Evolutionary conservation across 1,284 basidiomycete species (phyloP).

Genomic region (Cryptococcus floricola): DNA sequence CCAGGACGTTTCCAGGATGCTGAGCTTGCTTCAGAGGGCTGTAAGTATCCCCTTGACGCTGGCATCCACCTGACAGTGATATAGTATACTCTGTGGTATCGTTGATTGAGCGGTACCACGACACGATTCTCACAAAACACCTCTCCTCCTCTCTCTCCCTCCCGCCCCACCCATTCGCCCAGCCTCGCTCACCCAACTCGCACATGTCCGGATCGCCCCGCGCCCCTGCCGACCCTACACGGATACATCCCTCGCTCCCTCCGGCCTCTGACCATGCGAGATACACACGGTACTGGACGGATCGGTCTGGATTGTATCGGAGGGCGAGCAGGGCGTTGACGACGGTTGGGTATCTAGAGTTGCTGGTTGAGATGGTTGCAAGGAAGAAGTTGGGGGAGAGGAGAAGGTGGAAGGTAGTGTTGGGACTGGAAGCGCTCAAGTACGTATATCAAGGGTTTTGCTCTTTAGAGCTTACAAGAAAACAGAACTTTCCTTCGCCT

Average conservation of each 20-base stretch:
- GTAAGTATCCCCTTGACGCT: constrained; percentile 57
- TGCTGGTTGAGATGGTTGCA: constrained; percentile 81
- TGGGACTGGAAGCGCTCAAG: constrained; percentile 75
- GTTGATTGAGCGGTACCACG: constrained; percentile 62
- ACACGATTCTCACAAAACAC: constrained; percentile 69
- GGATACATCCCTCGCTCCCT: constrained; percentile 31
- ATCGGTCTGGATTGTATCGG: constrained; percentile 64
- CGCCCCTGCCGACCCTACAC: constrained; percentile 1
- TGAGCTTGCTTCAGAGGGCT: constrained; percentile 83
- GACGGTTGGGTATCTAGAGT: constrained; percentile 69
- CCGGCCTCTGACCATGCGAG: constrained; percentile 43
- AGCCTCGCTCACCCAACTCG: constrained; percentile 60
- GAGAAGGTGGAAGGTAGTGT: constrained; percentile 65
- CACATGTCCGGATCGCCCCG: neutral
- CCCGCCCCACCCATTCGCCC: constrained; percentile 52
- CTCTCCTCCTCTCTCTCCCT: constrained; percentile 61
- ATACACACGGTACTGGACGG: constrained; percentile 78
- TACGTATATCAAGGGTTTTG: constrained; percentile 47
- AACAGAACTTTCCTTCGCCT: constrained; percentile 68
- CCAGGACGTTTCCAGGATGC: constrained; percentile 96
- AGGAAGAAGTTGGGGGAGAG: constrained; percentile 57
- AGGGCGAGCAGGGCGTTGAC: constrained; percentile 70
- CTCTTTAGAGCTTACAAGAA: neutral
- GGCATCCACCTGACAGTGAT: neutral
- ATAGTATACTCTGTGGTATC: constrained; percentile 43